Base-by-base conservation (phyloP, 2,329 filamentous ascomycete genomes). In the Chaetomium sp. region DNA sequence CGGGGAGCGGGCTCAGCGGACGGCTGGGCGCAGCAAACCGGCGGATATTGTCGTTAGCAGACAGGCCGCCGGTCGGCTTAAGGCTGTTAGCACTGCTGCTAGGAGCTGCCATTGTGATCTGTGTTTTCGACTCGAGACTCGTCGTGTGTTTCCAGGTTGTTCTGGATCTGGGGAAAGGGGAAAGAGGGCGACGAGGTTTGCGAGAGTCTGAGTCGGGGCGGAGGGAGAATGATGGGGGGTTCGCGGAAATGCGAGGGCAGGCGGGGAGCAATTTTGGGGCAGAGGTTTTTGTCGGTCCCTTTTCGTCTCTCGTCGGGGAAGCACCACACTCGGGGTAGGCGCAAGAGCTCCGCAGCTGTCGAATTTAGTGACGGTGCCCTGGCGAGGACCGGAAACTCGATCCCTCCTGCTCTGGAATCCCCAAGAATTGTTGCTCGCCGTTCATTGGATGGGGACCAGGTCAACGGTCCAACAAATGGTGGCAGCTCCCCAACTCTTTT, bases 11-110 rank as follows among this genome's bases (percentile, higher is more conserved):
- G 85, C 91, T 97, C 82, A 96, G 81, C 70, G 93, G 92, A 76
- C 95, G 88, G 83, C 92, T 97, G 73, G 95, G 92, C 75, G 94
- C 92, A 74, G 89, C 87, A 81, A 99, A 99, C 74, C 95, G 93
- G 80, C 91, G 90, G 82, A 99, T 98, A 84, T 98, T 98, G 85
- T 99, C 95, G 85, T 99, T 97, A 80, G 92, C 93, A 78, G 90
- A 92, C 70, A 85, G 76, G 70, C 78, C 79, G 74, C 81, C 81
- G 72, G 81, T 76, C 38, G 70, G 72, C 65, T 70, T 71, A 74
- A 63, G 31, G 62, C 62, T 65, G 63, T 67, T 78, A 76, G 79
- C 78, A 45, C 38, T 51, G 75, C 80, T 78, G 73, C 79, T 80
- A 69, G 81, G 74, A 72, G 81, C 76, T 75, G 79, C 80, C 84